Evolutionary conservation across 306 rosid genomes (phyloP).

Genomic region (Quercus engelmannii): DNA sequence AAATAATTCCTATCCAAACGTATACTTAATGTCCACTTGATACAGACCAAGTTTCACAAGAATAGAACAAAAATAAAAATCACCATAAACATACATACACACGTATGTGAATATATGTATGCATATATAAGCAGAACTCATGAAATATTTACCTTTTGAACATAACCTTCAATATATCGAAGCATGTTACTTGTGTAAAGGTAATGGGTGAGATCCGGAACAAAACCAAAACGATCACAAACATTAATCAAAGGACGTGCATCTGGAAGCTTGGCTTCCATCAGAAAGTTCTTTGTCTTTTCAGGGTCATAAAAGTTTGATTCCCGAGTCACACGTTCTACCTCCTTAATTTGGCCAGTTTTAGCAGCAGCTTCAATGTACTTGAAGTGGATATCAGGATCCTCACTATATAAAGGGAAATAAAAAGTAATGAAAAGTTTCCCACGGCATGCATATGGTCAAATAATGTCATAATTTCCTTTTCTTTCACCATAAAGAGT

Average conservation of each 20-base stretch:
- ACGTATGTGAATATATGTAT: not conserved
- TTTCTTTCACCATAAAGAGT: not conserved
- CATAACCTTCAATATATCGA: constrained; percentile 98
- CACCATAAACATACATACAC: no score
- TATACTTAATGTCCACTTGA: not conserved
- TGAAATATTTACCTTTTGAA: constrained; percentile 98
- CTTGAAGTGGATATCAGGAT: constrained; percentile 95
- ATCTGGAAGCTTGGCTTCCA: constrained; percentile 99
- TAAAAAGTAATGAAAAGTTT: not conserved
- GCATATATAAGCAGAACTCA: not conserved
- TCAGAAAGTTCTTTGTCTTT: constrained; percentile 95
- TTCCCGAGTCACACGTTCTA: constrained; percentile 98
- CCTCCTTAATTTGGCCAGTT: constrained; percentile 99
- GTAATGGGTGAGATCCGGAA: constrained; percentile 97
- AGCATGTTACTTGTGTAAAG: constrained; percentile 97
- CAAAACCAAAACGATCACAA: constrained; percentile 98
- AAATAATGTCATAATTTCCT: not conserved
- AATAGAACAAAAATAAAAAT: not conserved
- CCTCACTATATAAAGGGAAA: constrained; percentile 56
- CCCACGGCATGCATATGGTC: not conserved
- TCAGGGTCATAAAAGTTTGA: constrained; percentile 95
- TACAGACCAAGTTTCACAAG: not conserved
- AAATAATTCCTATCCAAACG: no score
- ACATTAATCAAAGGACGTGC: constrained; percentile 97
- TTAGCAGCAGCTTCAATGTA: constrained; percentile 99